Conservation (phyloP, 78 protist genomes). For the Speleostelium caveatum region DNA sequence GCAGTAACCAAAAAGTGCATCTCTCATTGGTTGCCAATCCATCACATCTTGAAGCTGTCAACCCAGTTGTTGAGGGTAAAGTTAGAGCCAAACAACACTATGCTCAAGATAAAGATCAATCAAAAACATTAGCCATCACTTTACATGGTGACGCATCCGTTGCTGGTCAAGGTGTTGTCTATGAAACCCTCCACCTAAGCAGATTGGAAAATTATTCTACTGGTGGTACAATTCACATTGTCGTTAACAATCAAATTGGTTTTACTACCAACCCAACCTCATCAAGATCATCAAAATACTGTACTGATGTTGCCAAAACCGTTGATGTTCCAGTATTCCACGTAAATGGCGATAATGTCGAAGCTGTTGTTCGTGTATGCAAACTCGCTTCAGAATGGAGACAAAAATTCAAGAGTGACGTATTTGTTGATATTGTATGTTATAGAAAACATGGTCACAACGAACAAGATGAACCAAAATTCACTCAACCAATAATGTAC, state of each 20-base stretch:
- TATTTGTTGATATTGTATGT: slow-evolving; percentile 95
- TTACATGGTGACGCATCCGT: slow-evolving; percentile 99
- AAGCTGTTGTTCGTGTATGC: slow-evolving; percentile 88
- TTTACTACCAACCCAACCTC: slow-evolving; percentile 97
- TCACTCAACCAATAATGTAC: slow-evolving; percentile 98
- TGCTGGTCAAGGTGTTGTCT: slow-evolving; percentile 96
- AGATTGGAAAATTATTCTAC: slow-evolving; percentile 88
- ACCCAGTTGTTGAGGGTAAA: slow-evolving; percentile 98
- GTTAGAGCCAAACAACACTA: slow-evolving; percentile 93
- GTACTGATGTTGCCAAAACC: slow-evolving; percentile 94
- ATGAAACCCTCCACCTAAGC: slow-evolving; percentile 89
- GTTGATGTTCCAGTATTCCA: slow-evolving; percentile 97
- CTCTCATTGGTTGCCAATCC: slow-evolving; percentile 97
- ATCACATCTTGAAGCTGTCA: slow-evolving; percentile 98
- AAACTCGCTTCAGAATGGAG: slow-evolving; percentile 90
- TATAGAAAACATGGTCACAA: slow-evolving; percentile 97
- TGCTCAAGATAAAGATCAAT: slow-evolving; percentile 38
- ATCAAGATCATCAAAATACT: slow-evolving; percentile 86
- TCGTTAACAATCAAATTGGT: slow-evolving; percentile 98
- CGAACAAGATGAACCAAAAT: slow-evolving; percentile 96
- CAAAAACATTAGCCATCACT: slow-evolving; percentile 69
- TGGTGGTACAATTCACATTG: slow-evolving; percentile 97
- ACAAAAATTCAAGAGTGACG: slow-evolving; percentile 87
- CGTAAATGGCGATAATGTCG: slow-evolving; percentile 98
- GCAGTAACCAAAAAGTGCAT: slow-evolving; percentile 82